Conservation (phyloP, 345 rosid genomes). For the Citrus medica region DNA sequence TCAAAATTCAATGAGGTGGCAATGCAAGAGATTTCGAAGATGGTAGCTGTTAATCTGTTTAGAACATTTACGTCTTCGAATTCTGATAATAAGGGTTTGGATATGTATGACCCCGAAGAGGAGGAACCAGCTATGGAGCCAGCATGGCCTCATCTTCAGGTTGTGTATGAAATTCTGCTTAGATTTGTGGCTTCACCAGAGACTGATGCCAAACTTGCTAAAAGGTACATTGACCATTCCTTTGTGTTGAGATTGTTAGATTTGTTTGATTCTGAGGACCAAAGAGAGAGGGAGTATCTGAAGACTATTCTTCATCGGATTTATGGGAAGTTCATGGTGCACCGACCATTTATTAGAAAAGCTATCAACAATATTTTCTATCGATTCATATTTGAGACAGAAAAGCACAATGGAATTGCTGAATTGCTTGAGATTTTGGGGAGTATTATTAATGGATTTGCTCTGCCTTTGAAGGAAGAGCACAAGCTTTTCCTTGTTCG, state of each 20-base stretch:
- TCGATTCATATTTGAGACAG: constrained; percentile 64
- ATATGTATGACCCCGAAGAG: constrained; percentile 53
- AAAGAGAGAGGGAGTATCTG: constrained; percentile 64
- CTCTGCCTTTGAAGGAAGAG: constrained; percentile 84
- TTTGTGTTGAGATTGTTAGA: constrained; percentile 59
- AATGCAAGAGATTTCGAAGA: constrained; percentile 55
- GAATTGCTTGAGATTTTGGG: constrained; percentile 82
- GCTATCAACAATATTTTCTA: constrained; percentile 71
- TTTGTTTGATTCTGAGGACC: constrained; percentile 68
- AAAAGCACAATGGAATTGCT: constrained; percentile 66
- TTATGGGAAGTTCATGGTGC: constrained; percentile 73
- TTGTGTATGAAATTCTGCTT: constrained; percentile 58
- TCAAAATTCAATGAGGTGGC: constrained; percentile 49
- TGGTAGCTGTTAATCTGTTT: constrained; percentile 52
- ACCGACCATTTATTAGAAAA: constrained; percentile 62
- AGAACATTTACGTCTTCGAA: constrained; percentile 43
- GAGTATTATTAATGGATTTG: constrained; percentile 77
- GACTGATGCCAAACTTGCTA: constrained; percentile 67
- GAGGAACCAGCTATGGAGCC: constrained; percentile 60
- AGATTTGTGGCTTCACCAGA: constrained; percentile 57
- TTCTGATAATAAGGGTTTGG: constrained; percentile 39
- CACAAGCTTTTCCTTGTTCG: constrained; percentile 75
- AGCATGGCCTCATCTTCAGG: constrained; percentile 66
- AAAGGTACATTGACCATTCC: constrained; percentile 59
- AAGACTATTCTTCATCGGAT: constrained; percentile 61